phyloP scores from a whole-genome alignment of 192 early-diverging fungal species.

The Backusella luteola region DNA sequence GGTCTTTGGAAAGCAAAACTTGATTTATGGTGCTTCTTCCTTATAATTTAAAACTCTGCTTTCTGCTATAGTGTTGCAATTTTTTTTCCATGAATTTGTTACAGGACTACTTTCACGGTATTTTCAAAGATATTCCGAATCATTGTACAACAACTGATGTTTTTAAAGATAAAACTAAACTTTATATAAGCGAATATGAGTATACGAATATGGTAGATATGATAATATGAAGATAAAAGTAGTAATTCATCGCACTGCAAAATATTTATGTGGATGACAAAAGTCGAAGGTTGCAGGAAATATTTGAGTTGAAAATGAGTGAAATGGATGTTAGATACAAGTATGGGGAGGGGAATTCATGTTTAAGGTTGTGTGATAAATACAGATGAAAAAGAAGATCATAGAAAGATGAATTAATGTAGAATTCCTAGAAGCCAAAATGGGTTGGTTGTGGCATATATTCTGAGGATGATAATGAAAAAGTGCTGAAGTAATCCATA shows the following conservation, averaged over 20 bases:
- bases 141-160: not conserved
- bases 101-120: too few relatives aligned
- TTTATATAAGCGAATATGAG: not conserved
- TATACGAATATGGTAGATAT: not conserved
- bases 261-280: not conserved
- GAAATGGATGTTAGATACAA: slow-evolving; percentile 1
- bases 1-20: not conserved
- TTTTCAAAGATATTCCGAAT: not conserved
- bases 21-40: too few relatives aligned
- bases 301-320: not conserved
- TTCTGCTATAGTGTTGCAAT: too few relatives aligned
- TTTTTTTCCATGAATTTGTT: too few relatives aligned
- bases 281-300: not conserved
- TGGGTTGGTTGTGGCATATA: not conserved
- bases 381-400: not conserved
- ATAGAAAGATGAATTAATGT: not conserved
- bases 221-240: not conserved
- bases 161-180: not conserved
- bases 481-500: not conserved
- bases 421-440: not conserved
- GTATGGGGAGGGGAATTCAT: not conserved
- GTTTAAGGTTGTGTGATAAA: not conserved
- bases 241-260: not conserved
- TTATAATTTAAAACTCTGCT: too few relatives aligned
- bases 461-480: not conserved